These are phyloP conservation scores for Solanum rostratum DNA, from an alignment of 257 asterid species.

Conservation along the genomic window DNA sequence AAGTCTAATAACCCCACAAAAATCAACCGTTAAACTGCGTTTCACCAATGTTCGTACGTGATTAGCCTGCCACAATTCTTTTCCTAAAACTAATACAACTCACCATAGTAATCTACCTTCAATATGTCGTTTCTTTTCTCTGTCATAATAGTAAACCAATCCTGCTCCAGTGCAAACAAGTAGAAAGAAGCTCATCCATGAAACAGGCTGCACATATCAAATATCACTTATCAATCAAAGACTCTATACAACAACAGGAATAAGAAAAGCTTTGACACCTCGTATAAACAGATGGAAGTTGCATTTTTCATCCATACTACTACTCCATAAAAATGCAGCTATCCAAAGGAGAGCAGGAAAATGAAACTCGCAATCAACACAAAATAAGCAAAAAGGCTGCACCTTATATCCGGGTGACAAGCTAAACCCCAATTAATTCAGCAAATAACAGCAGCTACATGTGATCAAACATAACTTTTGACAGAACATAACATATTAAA, in stretches of 20 bases:
- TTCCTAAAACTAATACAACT: constrained; percentile 21
- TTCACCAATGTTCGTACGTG: background rate
- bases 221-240: background rate
- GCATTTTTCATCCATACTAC: background rate
- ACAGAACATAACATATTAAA: background rate
- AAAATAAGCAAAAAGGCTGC: background rate
- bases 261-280: background rate
- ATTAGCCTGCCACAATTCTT: background rate
- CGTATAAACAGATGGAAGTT: background rate
- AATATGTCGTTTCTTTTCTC: constrained; percentile 74
- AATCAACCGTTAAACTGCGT: background rate
- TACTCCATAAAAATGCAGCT: background rate
- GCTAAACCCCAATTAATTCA: background rate
- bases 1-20: background rate
- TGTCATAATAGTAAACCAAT: constrained; percentile 62
- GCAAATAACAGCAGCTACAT: background rate
- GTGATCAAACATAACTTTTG: background rate
- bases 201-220: constrained; percentile 51
- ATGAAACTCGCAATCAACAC: background rate
- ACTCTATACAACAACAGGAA: background rate
- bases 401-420: background rate
- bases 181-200: constrained; percentile 83
- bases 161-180: constrained; percentile 79
- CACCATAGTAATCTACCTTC: constrained; percentile 74
- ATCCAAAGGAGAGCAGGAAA: background rate